A percentile compares a stretch with the other conserved stretches of the same genome.
Conservation (phyloP, 257 asterid species). For the Ballota nigra region DNA sequence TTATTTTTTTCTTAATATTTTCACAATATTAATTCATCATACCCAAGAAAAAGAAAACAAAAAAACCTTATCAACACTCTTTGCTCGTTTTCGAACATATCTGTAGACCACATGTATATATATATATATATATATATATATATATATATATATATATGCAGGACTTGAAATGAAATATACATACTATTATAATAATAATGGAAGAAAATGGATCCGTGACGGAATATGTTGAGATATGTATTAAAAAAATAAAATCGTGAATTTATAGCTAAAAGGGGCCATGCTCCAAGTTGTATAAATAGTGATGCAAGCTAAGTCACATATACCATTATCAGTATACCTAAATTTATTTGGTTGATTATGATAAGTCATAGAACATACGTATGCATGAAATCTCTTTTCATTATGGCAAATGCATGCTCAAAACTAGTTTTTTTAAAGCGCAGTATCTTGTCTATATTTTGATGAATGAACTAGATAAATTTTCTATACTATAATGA, state of each 20-base stretch:
- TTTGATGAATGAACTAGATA: too few species aligned
- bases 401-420: conserved; percentile 20
- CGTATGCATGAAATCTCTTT: conserved; percentile 12
- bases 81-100: too few species aligned
- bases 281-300: conserved; percentile 30
- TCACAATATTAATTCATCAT: neutral
- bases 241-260: neutral
- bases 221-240: neutral
- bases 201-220: neutral
- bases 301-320: conserved; percentile 29
- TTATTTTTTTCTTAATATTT: too few species aligned
- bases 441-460: neutral
- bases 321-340: conserved; percentile 14
- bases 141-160: neutral
- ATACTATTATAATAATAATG: neutral
- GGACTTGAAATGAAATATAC: neutral
- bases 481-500: neutral
- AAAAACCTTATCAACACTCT: neutral
- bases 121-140: too few species aligned
- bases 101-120: too few species aligned
- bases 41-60: neutral
- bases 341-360: conserved; percentile 10
- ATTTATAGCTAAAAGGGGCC: conserved; percentile 1
- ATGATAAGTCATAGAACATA: conserved; percentile 15
- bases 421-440: neutral